Evolutionary conservation across 164 flowering plant genomes (phyloP), one percentile per base, ranked within the genome.

Genomic region (Aristolochia fimbriata): DNA sequence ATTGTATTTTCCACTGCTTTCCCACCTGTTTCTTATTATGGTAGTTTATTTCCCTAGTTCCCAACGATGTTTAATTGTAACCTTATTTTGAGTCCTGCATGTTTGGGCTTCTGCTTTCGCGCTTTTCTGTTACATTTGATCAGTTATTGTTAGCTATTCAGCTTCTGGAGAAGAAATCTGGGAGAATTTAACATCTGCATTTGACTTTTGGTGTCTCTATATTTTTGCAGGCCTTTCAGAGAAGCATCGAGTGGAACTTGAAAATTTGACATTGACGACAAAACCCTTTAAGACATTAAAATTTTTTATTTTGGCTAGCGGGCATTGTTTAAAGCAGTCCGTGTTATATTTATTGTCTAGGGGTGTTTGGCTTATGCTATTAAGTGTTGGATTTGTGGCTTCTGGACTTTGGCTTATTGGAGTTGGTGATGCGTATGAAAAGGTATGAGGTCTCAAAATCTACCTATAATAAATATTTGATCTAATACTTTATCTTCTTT

Each of bases 341-440:
- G 59, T 78, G 41, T 46, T 55, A 22, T 92, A 85, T 72, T 76
- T 92, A 68, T 65, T 84, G 55, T 76, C 73, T 8, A 88, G 77
- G 73, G 84, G 91, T 55, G 82, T 81, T 43, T 85, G 81, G 89
- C 61, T 80, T 57, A 55, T 89, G 79, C 78, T 85, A 51, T 65
- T 79, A 53, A 64, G 73, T 59, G 30, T 66, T 30, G 25, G 78
- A 48, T n/a, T 66, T 46, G 69, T 37, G 13, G 73, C 74, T 30
- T 7, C 64, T 55, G 84, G 73, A 16, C 21, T 78, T 65, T 65
- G 81, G 57, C 76, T 89, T 51, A 33, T 83, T 56, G 76, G 80
- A 23, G 57, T 80, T 67, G 91, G 81, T 70, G 88, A 91, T 48
- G 85, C 86, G 64, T 89, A 87, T 76, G 95, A 77, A 69, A 84